A percentile compares a stretch with the other conserved stretches of the same genome.
Conservation (phyloP, 352 stramenopile species). For the Blastocystis sp. region DNA sequence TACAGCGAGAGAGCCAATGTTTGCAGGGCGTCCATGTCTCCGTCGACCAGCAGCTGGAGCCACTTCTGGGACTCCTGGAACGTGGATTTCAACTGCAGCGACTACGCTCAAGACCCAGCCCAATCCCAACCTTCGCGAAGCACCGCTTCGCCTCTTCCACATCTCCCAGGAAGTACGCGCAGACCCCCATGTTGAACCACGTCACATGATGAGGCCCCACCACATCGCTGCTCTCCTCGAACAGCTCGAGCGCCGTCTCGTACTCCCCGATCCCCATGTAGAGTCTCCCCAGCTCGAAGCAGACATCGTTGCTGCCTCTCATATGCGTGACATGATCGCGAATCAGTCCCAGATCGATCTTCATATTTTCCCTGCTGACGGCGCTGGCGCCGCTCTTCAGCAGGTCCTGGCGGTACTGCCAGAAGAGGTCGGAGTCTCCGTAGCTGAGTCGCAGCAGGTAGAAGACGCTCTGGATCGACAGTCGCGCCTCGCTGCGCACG, state of each 20-base stretch:
- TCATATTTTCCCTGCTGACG: not conserved
- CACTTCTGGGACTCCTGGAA: conserved; percentile 20
- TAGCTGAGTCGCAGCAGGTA: conserved; percentile 4
- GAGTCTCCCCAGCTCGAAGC: conserved; percentile 54
- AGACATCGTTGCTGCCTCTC: not conserved
- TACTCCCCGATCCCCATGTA: conserved; percentile 61
- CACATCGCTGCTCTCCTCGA: conserved; percentile 30
- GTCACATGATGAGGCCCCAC: conserved; percentile 57
- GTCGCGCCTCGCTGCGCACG: not conserved
- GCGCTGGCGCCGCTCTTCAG: not conserved
- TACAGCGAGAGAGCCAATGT: not conserved
- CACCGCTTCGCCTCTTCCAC: not conserved
- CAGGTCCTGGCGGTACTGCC: not conserved
- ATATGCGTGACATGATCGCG: conserved; percentile 1
- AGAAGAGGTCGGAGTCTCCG: conserved; percentile 30
- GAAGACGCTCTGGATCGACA: not conserved
- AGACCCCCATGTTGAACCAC: conserved; percentile 59
- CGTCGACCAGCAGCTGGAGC: not conserved
- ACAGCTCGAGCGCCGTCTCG: conserved; percentile 4
- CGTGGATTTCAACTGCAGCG: conserved; percentile 39
- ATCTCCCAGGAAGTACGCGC: not conserved
- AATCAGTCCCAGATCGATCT: conserved; percentile 37
- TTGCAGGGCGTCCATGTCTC: not conserved
- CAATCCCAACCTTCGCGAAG: not conserved
- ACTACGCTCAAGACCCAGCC: not conserved